Percentiles rank a stretch among this genome's conserved stretches.
Conservation (phyloP, 2,329 filamentous ascomycete genomes). For the Stachybotrys echinatus region DNA sequence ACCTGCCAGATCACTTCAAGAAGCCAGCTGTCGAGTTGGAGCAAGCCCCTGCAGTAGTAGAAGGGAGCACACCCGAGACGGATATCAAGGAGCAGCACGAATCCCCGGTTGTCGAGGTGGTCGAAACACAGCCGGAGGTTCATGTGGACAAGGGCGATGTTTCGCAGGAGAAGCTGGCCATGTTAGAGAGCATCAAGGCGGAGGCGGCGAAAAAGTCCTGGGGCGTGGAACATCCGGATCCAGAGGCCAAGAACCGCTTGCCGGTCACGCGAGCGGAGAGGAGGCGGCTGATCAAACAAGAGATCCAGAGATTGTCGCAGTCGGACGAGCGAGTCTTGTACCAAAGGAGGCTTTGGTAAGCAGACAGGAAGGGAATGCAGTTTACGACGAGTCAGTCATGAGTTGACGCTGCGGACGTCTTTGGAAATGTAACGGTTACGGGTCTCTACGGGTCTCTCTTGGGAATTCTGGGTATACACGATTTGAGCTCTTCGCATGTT, state of each 20-base stretch:
- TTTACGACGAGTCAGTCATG: not conserved
- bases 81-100: slow-evolving; percentile 16
- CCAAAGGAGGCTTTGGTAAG: slow-evolving; percentile 49
- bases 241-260: slow-evolving; percentile 33
- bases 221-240: slow-evolving; percentile 28
- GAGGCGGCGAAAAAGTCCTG: slow-evolving; percentile 26
- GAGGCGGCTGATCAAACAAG: slow-evolving; percentile 52
- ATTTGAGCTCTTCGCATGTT: too few relatives aligned
- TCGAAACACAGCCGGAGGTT: slow-evolving; percentile 18
- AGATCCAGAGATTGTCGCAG: slow-evolving; percentile 44
- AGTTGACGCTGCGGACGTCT: not conserved
- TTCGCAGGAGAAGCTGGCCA: slow-evolving; percentile 20
- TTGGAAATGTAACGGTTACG: too few relatives aligned
- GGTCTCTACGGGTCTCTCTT: too few relatives aligned
- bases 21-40: slow-evolving; percentile 37
- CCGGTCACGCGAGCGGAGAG: slow-evolving; percentile 48
- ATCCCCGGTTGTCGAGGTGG: slow-evolving; percentile 28
- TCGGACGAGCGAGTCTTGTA: slow-evolving; percentile 43
- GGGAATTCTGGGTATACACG: not conserved
- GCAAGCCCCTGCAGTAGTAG: slow-evolving; percentile 38
- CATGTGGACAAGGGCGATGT: slow-evolving; percentile 9
- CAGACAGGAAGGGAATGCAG: not conserved
- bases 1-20: slow-evolving; percentile 46
- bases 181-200: slow-evolving; percentile 24
- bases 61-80: slow-evolving; percentile 28